Percentiles rank a stretch among this genome's conserved stretches.
phyloP scores from a whole-genome alignment of 768 basidiomycete genomes.

The Mycena pura region DNA sequence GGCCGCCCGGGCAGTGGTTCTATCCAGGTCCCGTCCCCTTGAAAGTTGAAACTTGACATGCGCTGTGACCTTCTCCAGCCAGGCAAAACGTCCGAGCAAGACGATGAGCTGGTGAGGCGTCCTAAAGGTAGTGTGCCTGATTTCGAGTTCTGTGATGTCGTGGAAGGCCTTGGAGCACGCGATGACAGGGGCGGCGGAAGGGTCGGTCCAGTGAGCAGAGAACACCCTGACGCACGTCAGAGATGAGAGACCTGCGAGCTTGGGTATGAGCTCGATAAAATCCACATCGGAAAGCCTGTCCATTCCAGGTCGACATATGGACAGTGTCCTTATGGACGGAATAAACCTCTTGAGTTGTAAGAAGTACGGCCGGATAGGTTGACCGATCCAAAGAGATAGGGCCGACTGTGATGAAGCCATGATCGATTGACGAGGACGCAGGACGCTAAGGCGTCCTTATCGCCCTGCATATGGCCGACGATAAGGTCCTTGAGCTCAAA shows the following conservation, averaged over 20 bases:
- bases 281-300: too few species aligned
- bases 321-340: not conserved
- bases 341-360: constrained; percentile 10
- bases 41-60: not conserved
- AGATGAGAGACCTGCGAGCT: not conserved
- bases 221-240: not conserved
- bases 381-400: constrained; percentile 16
- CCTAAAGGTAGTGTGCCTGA: not conserved
- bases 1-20: not conserved
- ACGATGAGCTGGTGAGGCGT: not conserved
- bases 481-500: constrained; percentile 21
- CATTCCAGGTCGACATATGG: not conserved
- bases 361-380: not conserved
- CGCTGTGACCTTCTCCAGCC: not conserved
- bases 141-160: not conserved
- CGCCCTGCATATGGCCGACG: constrained; percentile 16
- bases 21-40: too few species aligned
- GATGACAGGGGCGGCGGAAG: not conserved
- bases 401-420: constrained; percentile 14
- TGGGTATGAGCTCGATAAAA: not conserved
- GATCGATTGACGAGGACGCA: constrained; percentile 18
- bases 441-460: constrained; percentile 4
- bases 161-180: not conserved
- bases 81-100: not conserved
- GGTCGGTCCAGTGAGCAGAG: not conserved